phyloP scores from a whole-genome alignment of 2,329 filamentous ascomycete species.

The Niveomyces coronatus region DNA sequence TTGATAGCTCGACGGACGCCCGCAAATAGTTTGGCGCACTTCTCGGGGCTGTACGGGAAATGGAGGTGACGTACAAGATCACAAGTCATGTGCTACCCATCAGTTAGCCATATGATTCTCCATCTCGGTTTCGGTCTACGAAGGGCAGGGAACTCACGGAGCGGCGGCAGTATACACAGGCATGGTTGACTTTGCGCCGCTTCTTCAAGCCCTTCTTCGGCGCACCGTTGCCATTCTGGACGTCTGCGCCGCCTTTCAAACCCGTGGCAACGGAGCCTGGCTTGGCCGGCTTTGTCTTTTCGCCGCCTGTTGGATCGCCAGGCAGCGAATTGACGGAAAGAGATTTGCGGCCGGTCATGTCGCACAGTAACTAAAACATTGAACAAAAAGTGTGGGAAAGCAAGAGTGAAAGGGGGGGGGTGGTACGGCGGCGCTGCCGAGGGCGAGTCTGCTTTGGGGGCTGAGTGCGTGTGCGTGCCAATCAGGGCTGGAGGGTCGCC shows the following conservation, averaged over 20 bases:
- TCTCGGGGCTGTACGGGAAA: too few relatives aligned
- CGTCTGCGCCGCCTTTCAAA: conserved; percentile 18
- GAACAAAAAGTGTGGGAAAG: too few relatives aligned
- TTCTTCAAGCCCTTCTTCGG: conserved; percentile 59
- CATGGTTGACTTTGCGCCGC: conserved; percentile 82
- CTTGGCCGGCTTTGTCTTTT: conserved; percentile 3
- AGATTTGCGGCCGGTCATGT: conserved; percentile 23
- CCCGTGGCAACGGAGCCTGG: neutral
- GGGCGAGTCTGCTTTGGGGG: neutral
- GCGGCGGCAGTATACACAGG: conserved; percentile 81
- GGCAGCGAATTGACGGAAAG: too few relatives aligned
- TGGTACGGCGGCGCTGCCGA: neutral
- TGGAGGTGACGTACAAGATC: conserved; percentile 60
- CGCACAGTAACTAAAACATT: neutral
- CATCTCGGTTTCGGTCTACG: conserved; percentile 10
- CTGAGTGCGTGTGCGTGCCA: neutral
- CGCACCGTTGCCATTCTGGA: conserved; percentile 17
- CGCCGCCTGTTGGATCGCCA: conserved; percentile 19
- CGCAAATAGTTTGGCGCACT: conserved; percentile 9
- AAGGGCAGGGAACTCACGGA: conserved; percentile 55
- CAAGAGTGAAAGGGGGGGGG: too few relatives aligned
- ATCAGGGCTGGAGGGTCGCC: neutral
- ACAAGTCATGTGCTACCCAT: conserved; percentile 77
- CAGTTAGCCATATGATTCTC: conserved; percentile 10
- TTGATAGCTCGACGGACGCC: too few relatives aligned